Conservation (phyloP, 768 basidiomycete species). For the Leccinellum albellum region DNA sequence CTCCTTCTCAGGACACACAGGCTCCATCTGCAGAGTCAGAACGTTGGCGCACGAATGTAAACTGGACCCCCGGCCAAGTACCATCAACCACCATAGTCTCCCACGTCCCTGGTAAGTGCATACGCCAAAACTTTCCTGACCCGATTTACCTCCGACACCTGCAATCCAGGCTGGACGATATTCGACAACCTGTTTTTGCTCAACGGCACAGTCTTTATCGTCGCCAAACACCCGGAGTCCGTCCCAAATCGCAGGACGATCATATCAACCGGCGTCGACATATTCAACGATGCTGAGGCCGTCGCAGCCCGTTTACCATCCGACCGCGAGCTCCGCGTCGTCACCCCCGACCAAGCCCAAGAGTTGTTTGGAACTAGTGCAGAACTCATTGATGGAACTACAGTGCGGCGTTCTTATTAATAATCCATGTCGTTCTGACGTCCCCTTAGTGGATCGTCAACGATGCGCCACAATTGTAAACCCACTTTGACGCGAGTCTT, state of each 20-base stretch:
- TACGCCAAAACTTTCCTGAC: not conserved
- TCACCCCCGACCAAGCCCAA: slow-evolving; percentile 64
- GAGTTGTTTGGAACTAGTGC: slow-evolving; percentile 70
- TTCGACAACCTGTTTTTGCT: slow-evolving; percentile 79
- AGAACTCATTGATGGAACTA: slow-evolving; percentile 71
- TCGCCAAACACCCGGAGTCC: slow-evolving; percentile 63
- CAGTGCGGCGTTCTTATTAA: slow-evolving; percentile 39
- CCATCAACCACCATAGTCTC: slow-evolving; percentile 65
- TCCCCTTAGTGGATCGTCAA: slow-evolving; percentile 66
- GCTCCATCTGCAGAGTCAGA: slow-evolving; percentile 17
- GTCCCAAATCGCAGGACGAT: slow-evolving; percentile 68
- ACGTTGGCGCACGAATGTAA: slow-evolving; percentile 33
- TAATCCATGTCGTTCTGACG: slow-evolving; percentile 2
- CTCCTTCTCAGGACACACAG: slow-evolving; percentile 3
- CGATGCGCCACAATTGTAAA: slow-evolving; percentile 82
- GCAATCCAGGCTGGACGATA: slow-evolving; percentile 76
- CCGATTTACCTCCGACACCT: not conserved
- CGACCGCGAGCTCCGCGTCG: slow-evolving; percentile 73
- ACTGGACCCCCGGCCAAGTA: slow-evolving; percentile 38
- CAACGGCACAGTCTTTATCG: slow-evolving; percentile 80
- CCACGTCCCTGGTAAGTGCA: slow-evolving; percentile 64
- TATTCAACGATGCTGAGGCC: slow-evolving; percentile 55
- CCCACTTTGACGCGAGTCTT: not conserved
- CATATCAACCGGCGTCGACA: slow-evolving; percentile 62
- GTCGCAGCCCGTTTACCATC: slow-evolving; percentile 63